These are phyloP conservation scores for Tubosaeta sp. DNA, from an alignment of 768 basidiomycete genomes.

Conservation along the genomic window DNA sequence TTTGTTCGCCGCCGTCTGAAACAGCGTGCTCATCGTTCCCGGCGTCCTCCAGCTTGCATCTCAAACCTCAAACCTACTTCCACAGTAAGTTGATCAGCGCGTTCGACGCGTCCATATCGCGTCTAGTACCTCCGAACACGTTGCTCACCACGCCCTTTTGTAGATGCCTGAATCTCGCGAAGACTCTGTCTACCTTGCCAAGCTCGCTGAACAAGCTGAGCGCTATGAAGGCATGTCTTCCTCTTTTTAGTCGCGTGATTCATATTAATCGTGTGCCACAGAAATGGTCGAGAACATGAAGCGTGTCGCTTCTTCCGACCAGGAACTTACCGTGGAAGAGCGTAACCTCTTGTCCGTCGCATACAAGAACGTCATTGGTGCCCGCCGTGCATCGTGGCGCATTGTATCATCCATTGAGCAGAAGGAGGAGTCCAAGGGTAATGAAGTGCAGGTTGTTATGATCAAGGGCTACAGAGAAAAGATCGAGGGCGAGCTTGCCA, in stretches of 20 bases:
- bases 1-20: constrained; percentile 27
- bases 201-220: constrained; percentile 99
- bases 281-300: constrained; percentile 99
- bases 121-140: constrained; percentile 13
- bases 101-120: constrained; percentile 37
- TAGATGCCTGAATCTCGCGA: constrained; percentile 83
- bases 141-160: constrained; percentile 11
- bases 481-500: constrained; percentile 94
- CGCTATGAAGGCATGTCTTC: constrained; percentile 83
- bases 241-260: constrained; percentile 10
- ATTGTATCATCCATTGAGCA: constrained; percentile 98
- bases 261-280: constrained; percentile 26
- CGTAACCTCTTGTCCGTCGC: constrained; percentile 97
- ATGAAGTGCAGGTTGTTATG: constrained; percentile 93
- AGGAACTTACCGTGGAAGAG: constrained; percentile 97
- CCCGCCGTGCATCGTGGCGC: constrained; percentile 96
- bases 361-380: constrained; percentile 99
- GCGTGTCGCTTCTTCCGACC: constrained; percentile 94
- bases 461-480: constrained; percentile 98
- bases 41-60: constrained; percentile 12
- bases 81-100: constrained; percentile 41
- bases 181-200: constrained; percentile 99
- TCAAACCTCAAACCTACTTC: constrained; percentile 20
- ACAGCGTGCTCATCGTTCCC: constrained; percentile 35
- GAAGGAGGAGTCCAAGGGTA: constrained; percentile 99